Conservation (phyloP, 768 basidiomycete genomes). For the Pulveroboletus sp. region DNA sequence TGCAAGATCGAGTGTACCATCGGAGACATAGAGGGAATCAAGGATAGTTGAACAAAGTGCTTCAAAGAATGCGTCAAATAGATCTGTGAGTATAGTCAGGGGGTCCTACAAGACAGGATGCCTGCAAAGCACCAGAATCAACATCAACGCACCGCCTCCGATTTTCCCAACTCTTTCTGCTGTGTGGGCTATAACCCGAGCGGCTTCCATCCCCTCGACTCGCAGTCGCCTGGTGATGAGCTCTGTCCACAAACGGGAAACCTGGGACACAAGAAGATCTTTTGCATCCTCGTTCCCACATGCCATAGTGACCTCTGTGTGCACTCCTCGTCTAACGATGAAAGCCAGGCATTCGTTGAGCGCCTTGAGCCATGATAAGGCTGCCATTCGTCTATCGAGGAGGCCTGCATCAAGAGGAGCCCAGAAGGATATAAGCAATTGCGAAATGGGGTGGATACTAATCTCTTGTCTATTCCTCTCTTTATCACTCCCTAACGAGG, state of each 20-base stretch:
- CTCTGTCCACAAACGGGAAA: conserved; percentile 46
- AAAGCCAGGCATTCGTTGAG: conserved; percentile 70
- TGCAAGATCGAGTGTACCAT: conserved; percentile 28
- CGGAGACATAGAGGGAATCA: background rate
- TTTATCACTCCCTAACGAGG: background rate
- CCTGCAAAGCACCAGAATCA: no score
- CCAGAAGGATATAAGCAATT: conserved; percentile 78
- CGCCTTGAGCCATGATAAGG: conserved; percentile 60
- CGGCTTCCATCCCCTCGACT: conserved; percentile 42
- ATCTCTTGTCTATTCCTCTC: background rate
- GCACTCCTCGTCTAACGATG: conserved; percentile 35
- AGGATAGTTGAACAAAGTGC: no score
- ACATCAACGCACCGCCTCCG: conserved; percentile 36
- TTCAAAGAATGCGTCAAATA: no score
- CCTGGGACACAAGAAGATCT: conserved; percentile 41
- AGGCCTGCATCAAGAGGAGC: conserved; percentile 53
- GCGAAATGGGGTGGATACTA: conserved; percentile 32
- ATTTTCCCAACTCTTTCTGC: conserved; percentile 40
- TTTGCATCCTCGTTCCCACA: conserved; percentile 4
- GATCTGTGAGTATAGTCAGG: no score
- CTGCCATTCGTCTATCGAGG: conserved; percentile 18
- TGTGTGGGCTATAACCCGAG: conserved; percentile 40
- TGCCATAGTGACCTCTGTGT: conserved; percentile 1
- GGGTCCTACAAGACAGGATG: no score
- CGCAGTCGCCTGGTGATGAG: conserved; percentile 41